Evolutionary conservation across 164 flowering plant genomes (phyloP).

Genomic region (Magnolia sinica): DNA sequence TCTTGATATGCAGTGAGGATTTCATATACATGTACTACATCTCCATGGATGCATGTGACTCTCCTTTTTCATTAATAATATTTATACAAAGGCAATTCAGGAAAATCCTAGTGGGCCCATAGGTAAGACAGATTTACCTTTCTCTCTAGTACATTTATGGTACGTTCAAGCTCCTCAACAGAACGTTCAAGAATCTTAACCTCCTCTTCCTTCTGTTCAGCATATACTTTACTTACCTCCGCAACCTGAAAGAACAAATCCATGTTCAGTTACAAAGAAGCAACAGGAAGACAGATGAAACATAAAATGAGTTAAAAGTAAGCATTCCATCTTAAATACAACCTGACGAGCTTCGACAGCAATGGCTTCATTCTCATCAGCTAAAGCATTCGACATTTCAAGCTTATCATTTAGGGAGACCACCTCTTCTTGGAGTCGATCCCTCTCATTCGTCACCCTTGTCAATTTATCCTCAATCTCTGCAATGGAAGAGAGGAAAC

Average conservation of each 20-base stretch:
- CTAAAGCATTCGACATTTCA: slow-evolving; percentile 63
- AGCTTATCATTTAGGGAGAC: slow-evolving; percentile 50
- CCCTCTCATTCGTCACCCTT: slow-evolving; percentile 47
- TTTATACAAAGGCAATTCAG: no score
- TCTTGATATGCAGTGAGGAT: no score
- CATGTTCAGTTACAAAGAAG: neutral
- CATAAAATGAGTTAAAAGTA: neutral
- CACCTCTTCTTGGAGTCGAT: slow-evolving; percentile 48
- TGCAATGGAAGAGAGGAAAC: slow-evolving; percentile 31
- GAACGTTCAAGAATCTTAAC: slow-evolving; percentile 76
- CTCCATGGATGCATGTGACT: no score
- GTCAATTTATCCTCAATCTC: slow-evolving; percentile 41
- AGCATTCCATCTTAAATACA: neutral
- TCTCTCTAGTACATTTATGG: slow-evolving; percentile 73
- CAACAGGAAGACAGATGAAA: neutral
- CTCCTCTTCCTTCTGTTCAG: slow-evolving; percentile 93
- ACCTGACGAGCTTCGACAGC: slow-evolving; percentile 89
- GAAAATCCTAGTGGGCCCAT: neutral
- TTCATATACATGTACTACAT: no score
- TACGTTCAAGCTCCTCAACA: slow-evolving; percentile 82
- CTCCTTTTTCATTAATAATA: no score
- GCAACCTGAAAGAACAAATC: slow-evolving; percentile 43
- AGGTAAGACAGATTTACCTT: slow-evolving; percentile 41
- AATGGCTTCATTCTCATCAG: slow-evolving; percentile 88
- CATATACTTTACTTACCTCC: slow-evolving; percentile 69